Evolutionary conservation across 1,139 yeast genomes (phyloP).

Genomic region (Nakaseomyces glabratus): DNA sequence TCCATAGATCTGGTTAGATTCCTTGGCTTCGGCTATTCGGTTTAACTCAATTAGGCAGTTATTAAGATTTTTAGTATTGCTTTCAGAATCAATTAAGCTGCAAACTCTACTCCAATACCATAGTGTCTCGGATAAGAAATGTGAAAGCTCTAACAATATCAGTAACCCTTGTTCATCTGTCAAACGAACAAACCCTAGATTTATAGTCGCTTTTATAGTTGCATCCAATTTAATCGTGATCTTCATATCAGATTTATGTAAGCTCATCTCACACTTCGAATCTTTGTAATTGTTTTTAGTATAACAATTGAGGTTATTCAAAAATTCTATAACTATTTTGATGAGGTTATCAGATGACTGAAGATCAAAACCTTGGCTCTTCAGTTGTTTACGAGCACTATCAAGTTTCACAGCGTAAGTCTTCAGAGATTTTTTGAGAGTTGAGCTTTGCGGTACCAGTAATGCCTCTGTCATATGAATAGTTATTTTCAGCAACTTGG

Average conservation of each 20-base stretch:
- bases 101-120: slow-evolving; percentile 4
- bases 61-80: too few relatives aligned
- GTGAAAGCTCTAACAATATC: neutral
- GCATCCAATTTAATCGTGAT: neutral
- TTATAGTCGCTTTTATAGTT: neutral
- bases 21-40: too few relatives aligned
- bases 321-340: neutral
- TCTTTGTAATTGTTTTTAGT: neutral
- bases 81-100: too few relatives aligned
- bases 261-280: neutral
- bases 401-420: too few relatives aligned
- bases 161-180: neutral
- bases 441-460: too few relatives aligned
- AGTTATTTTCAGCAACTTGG: too few relatives aligned
- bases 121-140: neutral
- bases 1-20: too few relatives aligned
- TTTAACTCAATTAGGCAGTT: too few relatives aligned
- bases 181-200: neutral
- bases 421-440: too few relatives aligned
- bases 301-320: neutral
- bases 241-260: neutral
- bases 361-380: neutral
- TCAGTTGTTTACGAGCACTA: too few relatives aligned
- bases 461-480: too few relatives aligned
- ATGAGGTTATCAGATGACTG: neutral